These are phyloP conservation scores for Leccinum pallidistipes DNA, from an alignment of 1,284 basidiomycete species.

Conservation along the genomic window DNA sequence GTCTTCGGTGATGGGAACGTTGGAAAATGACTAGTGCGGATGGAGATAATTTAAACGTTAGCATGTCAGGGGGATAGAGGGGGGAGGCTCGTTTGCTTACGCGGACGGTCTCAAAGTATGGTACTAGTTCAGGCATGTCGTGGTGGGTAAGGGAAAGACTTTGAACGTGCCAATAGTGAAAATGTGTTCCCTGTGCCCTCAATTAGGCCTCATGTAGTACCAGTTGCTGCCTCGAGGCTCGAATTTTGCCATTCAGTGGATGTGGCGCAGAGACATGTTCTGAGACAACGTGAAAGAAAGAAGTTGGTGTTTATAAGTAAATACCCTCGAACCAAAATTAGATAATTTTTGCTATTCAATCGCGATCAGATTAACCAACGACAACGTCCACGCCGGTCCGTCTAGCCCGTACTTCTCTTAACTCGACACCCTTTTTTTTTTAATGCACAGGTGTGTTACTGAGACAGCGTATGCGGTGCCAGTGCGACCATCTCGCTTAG, in stretches of 20 bases:
- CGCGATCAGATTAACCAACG: slow-evolving; percentile 18
- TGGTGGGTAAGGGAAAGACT: slow-evolving; percentile 11
- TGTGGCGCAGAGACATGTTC: slow-evolving; percentile 29
- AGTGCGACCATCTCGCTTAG: slow-evolving; percentile 3
- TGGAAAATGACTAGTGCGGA: slow-evolving; percentile 73
- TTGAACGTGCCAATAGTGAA: not conserved
- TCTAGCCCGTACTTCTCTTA: slow-evolving; percentile 4
- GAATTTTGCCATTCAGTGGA: slow-evolving; percentile 9
- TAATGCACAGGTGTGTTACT: not conserved
- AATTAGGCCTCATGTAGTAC: slow-evolving; percentile 21
- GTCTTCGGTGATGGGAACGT: slow-evolving; percentile 73
- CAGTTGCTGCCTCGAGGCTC: slow-evolving; percentile 32
- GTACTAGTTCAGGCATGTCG: slow-evolving; percentile 35
- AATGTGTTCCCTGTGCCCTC: not conserved
- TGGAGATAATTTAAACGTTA: not conserved
- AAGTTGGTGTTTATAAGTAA: slow-evolving; percentile 16
- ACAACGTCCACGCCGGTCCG: slow-evolving; percentile 7
- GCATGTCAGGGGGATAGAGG: not conserved
- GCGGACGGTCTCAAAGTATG: slow-evolving; percentile 84
- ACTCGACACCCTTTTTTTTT: not conserved
- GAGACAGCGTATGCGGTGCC: not conserved
- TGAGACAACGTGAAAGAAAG: slow-evolving; percentile 27
- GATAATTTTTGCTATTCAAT: slow-evolving; percentile 24
- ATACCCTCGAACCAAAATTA: slow-evolving; percentile 18
- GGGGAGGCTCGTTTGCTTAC: slow-evolving; percentile 37